phyloP scores from a whole-genome alignment of 2,329 filamentous ascomycete species.

The Fusarium setosum region DNA sequence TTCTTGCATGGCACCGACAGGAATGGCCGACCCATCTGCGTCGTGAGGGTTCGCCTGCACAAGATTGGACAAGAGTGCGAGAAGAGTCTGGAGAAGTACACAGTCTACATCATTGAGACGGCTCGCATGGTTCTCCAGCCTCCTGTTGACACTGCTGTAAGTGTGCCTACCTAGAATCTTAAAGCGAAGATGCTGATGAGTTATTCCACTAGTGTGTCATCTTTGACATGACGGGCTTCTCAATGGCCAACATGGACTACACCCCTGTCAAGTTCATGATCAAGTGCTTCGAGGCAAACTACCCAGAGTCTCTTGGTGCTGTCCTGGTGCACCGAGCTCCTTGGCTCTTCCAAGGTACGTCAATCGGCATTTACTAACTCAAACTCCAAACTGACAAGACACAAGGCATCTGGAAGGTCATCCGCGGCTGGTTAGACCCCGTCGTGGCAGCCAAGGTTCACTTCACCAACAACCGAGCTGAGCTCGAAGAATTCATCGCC shows the following conservation, averaged over 20 bases:
- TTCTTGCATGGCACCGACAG: constrained; percentile 91
- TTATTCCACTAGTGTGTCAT: constrained; percentile 76
- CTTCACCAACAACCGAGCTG: constrained; percentile 85
- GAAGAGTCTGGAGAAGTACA: constrained; percentile 86
- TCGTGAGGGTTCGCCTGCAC: constrained; percentile 86
- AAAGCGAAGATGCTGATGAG: constrained; percentile 32
- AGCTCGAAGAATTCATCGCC: constrained; percentile 82
- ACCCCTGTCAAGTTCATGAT: constrained; percentile 99
- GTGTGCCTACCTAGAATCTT: constrained; percentile 48
- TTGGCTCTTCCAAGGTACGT: constrained; percentile 91
- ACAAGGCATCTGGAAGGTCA: constrained; percentile 92
- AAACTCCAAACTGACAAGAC: constrained; percentile 11
- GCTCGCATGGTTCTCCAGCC: constrained; percentile 83
- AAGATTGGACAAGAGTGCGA: constrained; percentile 84
- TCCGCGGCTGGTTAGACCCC: constrained; percentile 95
- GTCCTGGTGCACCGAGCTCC: constrained; percentile 96
- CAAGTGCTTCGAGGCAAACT: constrained; percentile 98
- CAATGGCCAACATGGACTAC: constrained; percentile 98
- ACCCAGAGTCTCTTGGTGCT: constrained; percentile 89
- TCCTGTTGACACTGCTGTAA: constrained; percentile 91
- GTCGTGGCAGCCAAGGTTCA: constrained; percentile 95
- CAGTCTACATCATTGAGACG: constrained; percentile 94
- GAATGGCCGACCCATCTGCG: constrained; percentile 84
- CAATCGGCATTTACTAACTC: constrained; percentile 27
- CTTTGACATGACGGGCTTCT: constrained; percentile 96